phyloP scores from a whole-genome alignment of 208 protist genomes.

The Acanthamoeba culbertsoni region DNA sequence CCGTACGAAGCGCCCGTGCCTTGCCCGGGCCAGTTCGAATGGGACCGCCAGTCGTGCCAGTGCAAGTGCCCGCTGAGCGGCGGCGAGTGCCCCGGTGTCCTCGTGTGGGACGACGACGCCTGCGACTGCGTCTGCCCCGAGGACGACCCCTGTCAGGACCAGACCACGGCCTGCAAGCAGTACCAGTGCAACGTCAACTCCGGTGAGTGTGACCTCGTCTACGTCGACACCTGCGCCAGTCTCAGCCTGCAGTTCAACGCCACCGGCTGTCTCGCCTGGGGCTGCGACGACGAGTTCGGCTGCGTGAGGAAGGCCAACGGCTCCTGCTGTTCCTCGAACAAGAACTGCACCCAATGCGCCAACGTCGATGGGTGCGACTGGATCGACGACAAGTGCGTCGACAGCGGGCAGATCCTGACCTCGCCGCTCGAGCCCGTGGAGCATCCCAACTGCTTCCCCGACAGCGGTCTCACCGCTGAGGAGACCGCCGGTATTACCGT shows the following conservation, averaged over 20 bases:
- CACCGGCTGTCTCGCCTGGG: neutral
- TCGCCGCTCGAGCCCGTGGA: neutral
- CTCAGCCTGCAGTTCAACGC: neutral
- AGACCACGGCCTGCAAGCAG: neutral
- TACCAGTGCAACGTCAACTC: neutral
- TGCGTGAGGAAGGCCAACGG: slow-evolving; percentile 7
- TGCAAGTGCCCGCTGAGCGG: too few species aligned
- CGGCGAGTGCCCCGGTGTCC: neutral
- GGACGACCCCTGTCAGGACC: neutral
- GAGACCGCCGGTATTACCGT: slow-evolving; percentile 41
- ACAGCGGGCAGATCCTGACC: neutral
- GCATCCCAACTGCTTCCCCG: slow-evolving; percentile 13
- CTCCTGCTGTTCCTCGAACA: neutral
- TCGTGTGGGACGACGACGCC: neutral
- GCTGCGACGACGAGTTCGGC: neutral
- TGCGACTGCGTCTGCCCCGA: neutral
- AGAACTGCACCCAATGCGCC: neutral
- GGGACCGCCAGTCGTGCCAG: too few species aligned
- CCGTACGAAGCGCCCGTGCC: neutral
- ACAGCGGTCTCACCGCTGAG: neutral
- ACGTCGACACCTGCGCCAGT: neutral
- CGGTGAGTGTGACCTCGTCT: neutral
- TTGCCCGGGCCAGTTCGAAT: too few species aligned
- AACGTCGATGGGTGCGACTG: neutral
- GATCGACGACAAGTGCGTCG: neutral